These are phyloP conservation scores for Salix brachista DNA, from an alignment of 345 rosid species.

Conservation along the genomic window DNA sequence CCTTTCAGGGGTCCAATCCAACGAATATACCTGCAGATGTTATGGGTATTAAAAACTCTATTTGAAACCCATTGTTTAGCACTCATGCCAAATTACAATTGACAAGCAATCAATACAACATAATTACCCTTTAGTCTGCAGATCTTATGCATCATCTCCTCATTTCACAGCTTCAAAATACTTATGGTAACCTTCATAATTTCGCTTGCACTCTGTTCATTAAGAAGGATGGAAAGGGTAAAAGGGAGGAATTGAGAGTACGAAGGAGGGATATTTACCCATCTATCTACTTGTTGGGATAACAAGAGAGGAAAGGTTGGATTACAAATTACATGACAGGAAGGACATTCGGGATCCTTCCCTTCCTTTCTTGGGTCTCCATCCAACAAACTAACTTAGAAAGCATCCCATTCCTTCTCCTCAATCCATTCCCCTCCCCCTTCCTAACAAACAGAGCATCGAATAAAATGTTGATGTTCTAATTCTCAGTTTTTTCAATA, in stretches of 20 bases:
- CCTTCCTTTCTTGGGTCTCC: background rate
- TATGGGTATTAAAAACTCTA: slow-evolving; percentile 4
- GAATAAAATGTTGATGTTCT: background rate
- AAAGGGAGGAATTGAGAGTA: background rate
- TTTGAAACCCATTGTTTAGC: background rate
- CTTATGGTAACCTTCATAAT: background rate
- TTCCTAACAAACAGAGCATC: background rate
- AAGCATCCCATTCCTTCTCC: background rate
- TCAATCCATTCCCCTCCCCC: background rate
- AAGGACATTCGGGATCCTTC: background rate
- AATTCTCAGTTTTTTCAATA: background rate
- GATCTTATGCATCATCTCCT: background rate
- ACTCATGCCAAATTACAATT: too few species aligned
- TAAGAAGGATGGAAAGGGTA: background rate
- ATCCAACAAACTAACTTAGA: background rate
- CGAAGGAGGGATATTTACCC: background rate
- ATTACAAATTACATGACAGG: background rate
- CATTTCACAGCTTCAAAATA: background rate
- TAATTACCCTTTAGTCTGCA: background rate
- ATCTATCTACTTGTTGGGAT: background rate
- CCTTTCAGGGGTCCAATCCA: slow-evolving; percentile 87
- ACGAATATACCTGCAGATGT: slow-evolving; percentile 65
- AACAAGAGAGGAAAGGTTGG: background rate
- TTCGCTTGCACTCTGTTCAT: background rate
- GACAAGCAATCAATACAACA: background rate